Evolutionary conservation across 73 alveolate genomes (phyloP).

Genomic region (Tetrahymena borealis): DNA sequence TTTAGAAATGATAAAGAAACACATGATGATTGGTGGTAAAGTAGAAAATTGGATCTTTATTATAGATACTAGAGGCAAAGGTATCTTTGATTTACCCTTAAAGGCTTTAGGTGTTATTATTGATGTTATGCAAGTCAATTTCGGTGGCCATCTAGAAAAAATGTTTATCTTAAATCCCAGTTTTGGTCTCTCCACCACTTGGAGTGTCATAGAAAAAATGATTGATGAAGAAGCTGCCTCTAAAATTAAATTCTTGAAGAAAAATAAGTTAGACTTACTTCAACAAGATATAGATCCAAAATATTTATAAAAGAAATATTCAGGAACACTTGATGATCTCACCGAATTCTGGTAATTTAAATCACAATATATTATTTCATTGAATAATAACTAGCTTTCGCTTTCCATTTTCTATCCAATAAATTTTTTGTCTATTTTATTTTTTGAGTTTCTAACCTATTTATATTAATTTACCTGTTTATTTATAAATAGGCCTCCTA

Average conservation of each 20-base stretch:
- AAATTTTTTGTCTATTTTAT: too few relatives aligned
- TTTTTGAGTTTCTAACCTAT: too few relatives aligned
- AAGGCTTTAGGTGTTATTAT: constrained; percentile 15
- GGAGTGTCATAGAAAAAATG: background rate
- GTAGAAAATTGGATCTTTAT: constrained; percentile 36
- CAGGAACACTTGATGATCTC: background rate
- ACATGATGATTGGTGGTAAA: constrained; percentile 28
- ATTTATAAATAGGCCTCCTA: background rate
- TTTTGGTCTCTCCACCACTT: background rate
- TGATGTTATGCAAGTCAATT: constrained; percentile 5
- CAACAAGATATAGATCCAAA: background rate
- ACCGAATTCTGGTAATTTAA: background rate
- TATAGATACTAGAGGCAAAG: constrained; percentile 9
- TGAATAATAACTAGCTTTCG: too few relatives aligned
- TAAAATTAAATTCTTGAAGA: background rate
- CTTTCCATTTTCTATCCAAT: too few relatives aligned
- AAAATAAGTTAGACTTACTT: background rate
- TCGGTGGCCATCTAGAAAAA: background rate
- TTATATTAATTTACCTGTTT: background rate
- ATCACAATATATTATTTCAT: too few relatives aligned
- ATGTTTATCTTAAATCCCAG: background rate
- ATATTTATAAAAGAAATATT: background rate
- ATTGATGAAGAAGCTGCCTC: background rate
- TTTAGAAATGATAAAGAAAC: constrained; percentile 18
- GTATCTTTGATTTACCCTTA: constrained; percentile 1